phyloP scores from a whole-genome alignment of 306 rosid species.

The Acacia crassicarpa region DNA sequence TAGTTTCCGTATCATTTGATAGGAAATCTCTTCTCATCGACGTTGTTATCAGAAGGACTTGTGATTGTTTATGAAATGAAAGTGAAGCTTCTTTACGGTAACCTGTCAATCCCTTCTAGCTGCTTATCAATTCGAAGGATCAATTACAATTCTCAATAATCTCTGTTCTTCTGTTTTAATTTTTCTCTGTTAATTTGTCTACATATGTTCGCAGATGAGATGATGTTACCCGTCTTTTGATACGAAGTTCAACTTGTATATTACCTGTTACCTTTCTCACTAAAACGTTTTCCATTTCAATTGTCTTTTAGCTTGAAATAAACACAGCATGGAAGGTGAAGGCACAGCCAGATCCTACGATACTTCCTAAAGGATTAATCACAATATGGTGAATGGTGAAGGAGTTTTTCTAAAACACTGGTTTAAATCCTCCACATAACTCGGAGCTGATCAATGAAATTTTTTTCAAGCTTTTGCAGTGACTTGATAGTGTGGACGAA shows the following conservation, averaged over 20 bases:
- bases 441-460: constrained; percentile 11
- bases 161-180: background rate
- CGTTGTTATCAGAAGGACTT: constrained; percentile 67
- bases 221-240: constrained; percentile 83
- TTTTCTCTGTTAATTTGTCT: background rate
- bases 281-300: background rate
- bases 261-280: background rate
- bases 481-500: constrained; percentile 73
- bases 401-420: background rate
- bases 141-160: constrained; percentile 1
- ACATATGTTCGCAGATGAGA: constrained; percentile 49
- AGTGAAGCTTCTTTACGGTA: constrained; percentile 82
- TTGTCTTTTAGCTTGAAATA: constrained; percentile 54
- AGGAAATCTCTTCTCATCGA: constrained; percentile 2
- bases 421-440: background rate
- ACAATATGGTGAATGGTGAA: background rate
- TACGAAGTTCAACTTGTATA: constrained; percentile 26
- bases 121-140: background rate
- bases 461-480: constrained; percentile 47
- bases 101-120: background rate
- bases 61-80: constrained; percentile 89
- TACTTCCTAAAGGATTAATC: constrained; percentile 64
- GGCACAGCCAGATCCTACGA: constrained; percentile 53
- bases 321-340: constrained; percentile 57
- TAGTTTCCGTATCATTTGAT: constrained; percentile 18